phyloP scores from a whole-genome alignment of 495 filamentous ascomycete genomes.

The Chaetomium cochliodes region DNA sequence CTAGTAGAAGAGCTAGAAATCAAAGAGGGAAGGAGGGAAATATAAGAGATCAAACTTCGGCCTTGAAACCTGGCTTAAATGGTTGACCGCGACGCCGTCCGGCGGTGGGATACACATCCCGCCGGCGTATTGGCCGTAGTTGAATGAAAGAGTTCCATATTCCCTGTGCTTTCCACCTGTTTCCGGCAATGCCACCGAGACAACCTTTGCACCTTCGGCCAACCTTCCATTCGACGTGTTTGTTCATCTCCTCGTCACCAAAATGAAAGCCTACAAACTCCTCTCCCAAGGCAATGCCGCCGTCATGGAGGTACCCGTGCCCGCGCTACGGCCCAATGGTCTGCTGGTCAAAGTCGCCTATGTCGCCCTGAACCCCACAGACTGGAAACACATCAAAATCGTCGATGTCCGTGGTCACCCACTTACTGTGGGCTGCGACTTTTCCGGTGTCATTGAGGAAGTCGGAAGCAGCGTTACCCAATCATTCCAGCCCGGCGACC shows the following conservation, averaged over 20 bases:
- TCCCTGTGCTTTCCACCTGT: no score
- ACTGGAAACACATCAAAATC: background rate
- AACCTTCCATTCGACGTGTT: background rate
- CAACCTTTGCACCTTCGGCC: background rate
- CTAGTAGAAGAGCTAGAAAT: no score
- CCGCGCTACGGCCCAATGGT: background rate
- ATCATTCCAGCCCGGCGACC: background rate
- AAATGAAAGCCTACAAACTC: background rate
- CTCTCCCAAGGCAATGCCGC: background rate
- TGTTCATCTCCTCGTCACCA: background rate
- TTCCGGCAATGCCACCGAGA: no score
- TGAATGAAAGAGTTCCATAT: no score
- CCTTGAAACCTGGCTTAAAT: no score
- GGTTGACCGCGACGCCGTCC: no score
- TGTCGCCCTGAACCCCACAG: slow-evolving; percentile 9
- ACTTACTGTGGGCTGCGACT: slow-evolving; percentile 2
- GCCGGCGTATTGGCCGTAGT: no score
- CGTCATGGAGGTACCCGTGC: background rate
- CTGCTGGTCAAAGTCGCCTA: slow-evolving; percentile 2
- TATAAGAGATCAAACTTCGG: no score
- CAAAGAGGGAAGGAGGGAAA: no score
- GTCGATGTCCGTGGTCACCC: background rate
- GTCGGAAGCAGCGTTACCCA: background rate
- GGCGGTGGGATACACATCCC: no score
- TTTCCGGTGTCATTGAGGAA: background rate